Evolutionary conservation across 2,329 filamentous ascomycete genomes (phyloP), one percentile per base, ranked within the genome.

Genomic region (Ciborinia camelliae): DNA sequence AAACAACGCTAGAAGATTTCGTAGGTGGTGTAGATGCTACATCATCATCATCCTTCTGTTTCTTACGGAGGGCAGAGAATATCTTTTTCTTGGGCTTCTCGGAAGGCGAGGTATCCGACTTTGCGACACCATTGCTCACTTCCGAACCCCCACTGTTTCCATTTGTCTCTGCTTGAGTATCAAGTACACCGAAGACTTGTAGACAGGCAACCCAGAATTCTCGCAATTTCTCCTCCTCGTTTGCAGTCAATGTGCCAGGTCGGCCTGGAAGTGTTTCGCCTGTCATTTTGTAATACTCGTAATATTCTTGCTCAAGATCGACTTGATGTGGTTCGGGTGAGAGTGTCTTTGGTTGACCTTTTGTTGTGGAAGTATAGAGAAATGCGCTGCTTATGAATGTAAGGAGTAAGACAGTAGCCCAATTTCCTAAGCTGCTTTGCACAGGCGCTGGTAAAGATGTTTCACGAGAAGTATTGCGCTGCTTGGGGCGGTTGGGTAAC

Each of bases 151-250:
- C 67, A 58, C 71, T 59, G 51, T 66, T 59, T 57, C 68, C 70
- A 61, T 79, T 75, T 23, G 70, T 67, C 45, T 75, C 68, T 63
- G 72, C 70, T n/a, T 45, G 47, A 14, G 76, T 72, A 35, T 78
- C 77, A 32, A 78, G 71, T 63, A 92, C 82, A 35, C 89, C 90
- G 75, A 90, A 92, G 52, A 97, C 82, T 68, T 90, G 88, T 70
- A 96, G 83, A 47, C 92, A 83, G 62, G 87, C 81, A 18, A 83
- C 78, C 95, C 95, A 99, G 70, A 98, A 84, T 76, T 96, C 90
- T 73, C 89, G 90, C 65, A 99, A 81, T 79, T 96, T 97, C 68
- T 85, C 84, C 73, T 97, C 91, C 79, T 99, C 88, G 68, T 97
- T 93, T 3, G 86, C 77, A n/a, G 93, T 97, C 65, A 99, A 82